These are phyloP conservation scores for Nakazawaea anatomiae DNA, from an alignment of 805 yeast genomes.

Conservation along the genomic window DNA sequence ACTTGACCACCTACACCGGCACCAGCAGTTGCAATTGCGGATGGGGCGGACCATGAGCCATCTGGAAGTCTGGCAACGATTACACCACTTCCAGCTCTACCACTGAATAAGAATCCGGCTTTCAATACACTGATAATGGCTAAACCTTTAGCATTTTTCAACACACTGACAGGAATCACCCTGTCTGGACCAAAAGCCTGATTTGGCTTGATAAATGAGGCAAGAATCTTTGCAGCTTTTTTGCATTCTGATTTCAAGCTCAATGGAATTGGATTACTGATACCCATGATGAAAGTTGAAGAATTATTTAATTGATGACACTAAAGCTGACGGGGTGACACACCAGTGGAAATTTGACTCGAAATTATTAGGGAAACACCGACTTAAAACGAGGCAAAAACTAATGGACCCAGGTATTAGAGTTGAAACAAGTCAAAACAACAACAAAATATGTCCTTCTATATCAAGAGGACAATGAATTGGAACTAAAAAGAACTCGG, in stretches of 20 bases:
- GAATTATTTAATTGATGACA: background rate
- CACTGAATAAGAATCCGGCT: slow-evolving; percentile 94
- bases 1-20: slow-evolving; percentile 99
- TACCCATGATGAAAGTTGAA: slow-evolving; percentile 43
- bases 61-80: slow-evolving; percentile 91
- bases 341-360: background rate
- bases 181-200: slow-evolving; percentile 85
- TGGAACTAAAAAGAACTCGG: too few relatives aligned
- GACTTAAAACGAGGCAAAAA: too few relatives aligned
- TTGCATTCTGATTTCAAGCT: slow-evolving; percentile 80
- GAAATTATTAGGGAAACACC: too few relatives aligned
- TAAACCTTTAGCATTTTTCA: slow-evolving; percentile 87
- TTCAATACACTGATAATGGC: slow-evolving; percentile 91
- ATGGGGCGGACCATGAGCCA: slow-evolving; percentile 96
- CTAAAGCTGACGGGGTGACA: too few relatives aligned
- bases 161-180: slow-evolving; percentile 83
- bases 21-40: slow-evolving; percentile 93
- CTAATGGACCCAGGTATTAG: too few relatives aligned
- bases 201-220: slow-evolving; percentile 91
- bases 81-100: slow-evolving; percentile 96
- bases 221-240: slow-evolving; percentile 90
- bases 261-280: slow-evolving; percentile 94
- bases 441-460: too few relatives aligned
- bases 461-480: background rate
- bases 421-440: too few relatives aligned